These are phyloP conservation scores for Uncinocarpus reesii DNA, from an alignment of 2,329 filamentous ascomycete species.

Conservation along the genomic window DNA sequence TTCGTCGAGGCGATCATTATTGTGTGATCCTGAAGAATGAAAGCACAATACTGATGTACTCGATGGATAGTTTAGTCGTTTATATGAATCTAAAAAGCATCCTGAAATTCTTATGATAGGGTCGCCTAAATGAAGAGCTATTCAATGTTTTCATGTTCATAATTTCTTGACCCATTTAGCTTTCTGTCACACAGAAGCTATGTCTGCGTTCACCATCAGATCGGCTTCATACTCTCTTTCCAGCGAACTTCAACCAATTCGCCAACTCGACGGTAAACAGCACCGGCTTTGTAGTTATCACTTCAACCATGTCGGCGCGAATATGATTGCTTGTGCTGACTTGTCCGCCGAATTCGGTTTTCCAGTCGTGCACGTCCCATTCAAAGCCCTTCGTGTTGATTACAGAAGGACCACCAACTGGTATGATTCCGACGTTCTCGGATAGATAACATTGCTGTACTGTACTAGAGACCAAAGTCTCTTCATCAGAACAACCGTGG, in stretches of 20 bases:
- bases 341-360: constrained; percentile 61
- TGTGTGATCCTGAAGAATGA: too few relatives aligned
- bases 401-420: constrained; percentile 64
- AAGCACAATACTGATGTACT: too few relatives aligned
- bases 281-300: constrained; percentile 55
- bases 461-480: neutral
- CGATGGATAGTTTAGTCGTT: too few relatives aligned
- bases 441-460: constrained; percentile 43
- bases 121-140: too few relatives aligned
- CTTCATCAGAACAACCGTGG: constrained; percentile 23
- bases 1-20: too few relatives aligned
- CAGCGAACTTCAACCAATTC: constrained; percentile 26
- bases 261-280: constrained; percentile 64
- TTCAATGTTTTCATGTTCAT: too few relatives aligned
- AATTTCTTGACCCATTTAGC: too few relatives aligned
- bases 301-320: constrained; percentile 48
- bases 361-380: constrained; percentile 83
- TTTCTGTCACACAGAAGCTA: too few relatives aligned
- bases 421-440: constrained; percentile 76
- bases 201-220: too few relatives aligned
- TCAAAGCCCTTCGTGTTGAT: constrained; percentile 73
- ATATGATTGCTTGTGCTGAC: constrained; percentile 77
- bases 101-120: too few relatives aligned
- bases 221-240: neutral
- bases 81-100: too few relatives aligned